These are phyloP conservation scores for Agapanthus africanus DNA, from an alignment of 106 monocot genomes.

Conservation along the genomic window DNA sequence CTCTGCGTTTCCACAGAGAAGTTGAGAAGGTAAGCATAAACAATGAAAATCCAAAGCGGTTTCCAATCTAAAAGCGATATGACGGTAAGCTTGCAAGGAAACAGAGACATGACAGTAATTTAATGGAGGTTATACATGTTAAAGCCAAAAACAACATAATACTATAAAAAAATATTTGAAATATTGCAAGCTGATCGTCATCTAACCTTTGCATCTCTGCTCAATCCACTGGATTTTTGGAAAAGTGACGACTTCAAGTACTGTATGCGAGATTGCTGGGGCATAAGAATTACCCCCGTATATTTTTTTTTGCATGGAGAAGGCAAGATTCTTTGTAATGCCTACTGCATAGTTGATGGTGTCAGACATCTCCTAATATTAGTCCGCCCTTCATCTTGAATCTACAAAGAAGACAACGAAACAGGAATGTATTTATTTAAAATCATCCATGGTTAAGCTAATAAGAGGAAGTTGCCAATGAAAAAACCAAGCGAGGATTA, in stretches of 20 bases:
- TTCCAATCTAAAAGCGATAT: neutral
- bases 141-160: neutral
- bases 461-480: neutral
- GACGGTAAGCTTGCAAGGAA: neutral
- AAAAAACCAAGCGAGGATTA: neutral
- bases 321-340: constrained; percentile 79
- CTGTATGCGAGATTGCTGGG: constrained; percentile 44
- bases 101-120: neutral
- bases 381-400: constrained; percentile 81
- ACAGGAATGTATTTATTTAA: neutral
- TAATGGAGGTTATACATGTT: neutral
- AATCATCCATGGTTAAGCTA: neutral
- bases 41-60: neutral
- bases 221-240: constrained; percentile 24
- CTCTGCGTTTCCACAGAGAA: no score
- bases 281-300: constrained; percentile 87
- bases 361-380: constrained; percentile 64
- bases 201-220: constrained; percentile 70
- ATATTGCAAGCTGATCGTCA: neutral
- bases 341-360: constrained; percentile 38
- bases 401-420: constrained; percentile 20
- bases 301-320: constrained; percentile 81
- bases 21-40: neutral
- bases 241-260: constrained; percentile 37
- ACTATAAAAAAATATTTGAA: neutral